Conservation (phyloP, 2,329 filamentous ascomycete species). For the Coniochaeta sp. region DNA sequence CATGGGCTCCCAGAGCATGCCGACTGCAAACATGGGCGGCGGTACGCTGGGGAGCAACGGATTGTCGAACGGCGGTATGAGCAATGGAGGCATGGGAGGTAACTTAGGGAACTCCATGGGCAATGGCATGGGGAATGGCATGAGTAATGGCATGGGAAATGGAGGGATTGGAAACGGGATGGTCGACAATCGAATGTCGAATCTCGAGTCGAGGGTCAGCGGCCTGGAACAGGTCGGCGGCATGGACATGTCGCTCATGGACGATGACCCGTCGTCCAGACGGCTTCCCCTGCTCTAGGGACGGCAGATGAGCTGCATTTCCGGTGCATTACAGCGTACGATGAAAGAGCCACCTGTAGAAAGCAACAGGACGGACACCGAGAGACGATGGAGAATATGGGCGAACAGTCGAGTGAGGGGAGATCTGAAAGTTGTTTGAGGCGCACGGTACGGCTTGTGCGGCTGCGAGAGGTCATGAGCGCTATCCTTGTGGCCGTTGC, state of each 20-base stretch:
- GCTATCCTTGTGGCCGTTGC: neutral
- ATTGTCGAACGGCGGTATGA: conserved; percentile 14
- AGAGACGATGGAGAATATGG: neutral
- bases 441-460: neutral
- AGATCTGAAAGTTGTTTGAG: neutral
- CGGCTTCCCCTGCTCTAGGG: neutral
- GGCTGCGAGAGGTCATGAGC: neutral
- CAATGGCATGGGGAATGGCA: conserved; percentile 4
- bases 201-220: conserved; percentile 16
- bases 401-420: neutral
- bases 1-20: conserved; percentile 17
- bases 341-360: neutral
- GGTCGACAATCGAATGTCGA: conserved; percentile 16
- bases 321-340: neutral
- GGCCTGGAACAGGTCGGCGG: conserved; percentile 16
- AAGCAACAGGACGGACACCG: neutral
- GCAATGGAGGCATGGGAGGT: conserved; percentile 1
- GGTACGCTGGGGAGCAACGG: conserved; percentile 12
- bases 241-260: conserved; percentile 19
- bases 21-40: conserved; percentile 18
- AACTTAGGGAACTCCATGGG: conserved; percentile 1
- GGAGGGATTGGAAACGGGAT: conserved; percentile 7
- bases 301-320: neutral
- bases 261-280: conserved; percentile 12
- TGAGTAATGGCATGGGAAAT: conserved; percentile 4